Conservation (phyloP, 805 yeast species). For the Candida sakaeoensis region DNA sequence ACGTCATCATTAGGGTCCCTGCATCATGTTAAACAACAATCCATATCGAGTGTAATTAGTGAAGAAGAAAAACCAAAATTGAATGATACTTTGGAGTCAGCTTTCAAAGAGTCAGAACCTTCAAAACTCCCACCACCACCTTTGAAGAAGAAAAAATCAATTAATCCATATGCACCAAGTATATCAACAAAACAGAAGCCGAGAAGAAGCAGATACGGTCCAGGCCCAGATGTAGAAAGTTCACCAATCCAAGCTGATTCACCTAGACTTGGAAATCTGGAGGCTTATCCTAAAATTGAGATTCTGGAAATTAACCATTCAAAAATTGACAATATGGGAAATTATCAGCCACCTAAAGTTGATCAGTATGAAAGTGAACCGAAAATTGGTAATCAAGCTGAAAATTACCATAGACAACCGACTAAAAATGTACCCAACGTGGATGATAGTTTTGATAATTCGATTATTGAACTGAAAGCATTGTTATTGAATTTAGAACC, state of each 20-base stretch:
- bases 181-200: constrained; percentile 13
- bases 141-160: constrained; percentile 3
- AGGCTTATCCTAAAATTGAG: too few species aligned
- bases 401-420: background rate
- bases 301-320: too few species aligned
- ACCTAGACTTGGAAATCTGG: background rate
- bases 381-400: too few species aligned
- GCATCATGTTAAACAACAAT: constrained; percentile 17
- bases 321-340: too few species aligned
- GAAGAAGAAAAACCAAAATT: constrained; percentile 3
- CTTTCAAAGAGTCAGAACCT: constrained; percentile 4
- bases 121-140: constrained; percentile 2
- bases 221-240: constrained; percentile 20
- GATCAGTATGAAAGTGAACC: too few species aligned
- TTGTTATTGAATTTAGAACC: constrained; percentile 6
- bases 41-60: constrained; percentile 19
- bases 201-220: constrained; percentile 25
- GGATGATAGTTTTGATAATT: constrained; percentile 32
- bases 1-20: constrained; percentile 20
- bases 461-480: constrained; percentile 3
- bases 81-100: constrained; percentile 13
- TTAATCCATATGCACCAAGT: constrained; percentile 39
- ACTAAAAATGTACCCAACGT: constrained; percentile 16
- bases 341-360: too few species aligned
- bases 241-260: constrained; percentile 9